phyloP scores from a whole-genome alignment of 345 rosid species.

The Punica granatum region DNA sequence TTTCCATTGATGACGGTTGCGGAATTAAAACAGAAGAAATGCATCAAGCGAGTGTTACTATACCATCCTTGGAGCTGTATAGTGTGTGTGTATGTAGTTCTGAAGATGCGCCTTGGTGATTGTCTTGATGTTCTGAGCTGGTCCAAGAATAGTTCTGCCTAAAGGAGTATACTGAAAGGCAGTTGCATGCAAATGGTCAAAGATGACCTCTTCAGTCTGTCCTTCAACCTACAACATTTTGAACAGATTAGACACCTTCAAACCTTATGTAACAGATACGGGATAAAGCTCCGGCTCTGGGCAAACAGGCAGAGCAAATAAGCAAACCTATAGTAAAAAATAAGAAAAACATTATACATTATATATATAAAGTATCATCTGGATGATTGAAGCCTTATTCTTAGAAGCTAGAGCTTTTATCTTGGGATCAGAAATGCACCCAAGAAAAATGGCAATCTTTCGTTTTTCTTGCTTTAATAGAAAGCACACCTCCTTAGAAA shows the following conservation, averaged over 20 bases:
- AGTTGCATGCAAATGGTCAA: conserved; percentile 94
- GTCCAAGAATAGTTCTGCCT: conserved; percentile 92
- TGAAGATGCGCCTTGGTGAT: conserved; percentile 74
- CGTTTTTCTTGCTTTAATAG: neutral
- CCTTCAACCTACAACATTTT: conserved; percentile 60
- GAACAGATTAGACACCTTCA: neutral
- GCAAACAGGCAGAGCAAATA: neutral
- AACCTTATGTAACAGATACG: neutral
- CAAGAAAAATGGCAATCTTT: neutral
- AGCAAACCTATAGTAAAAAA: neutral
- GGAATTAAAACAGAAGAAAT: neutral
- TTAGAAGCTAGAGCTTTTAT: neutral
- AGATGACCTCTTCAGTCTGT: conserved; percentile 91
- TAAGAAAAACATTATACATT: neutral
- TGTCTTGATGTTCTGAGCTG: conserved; percentile 72
- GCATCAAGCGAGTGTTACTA: neutral
- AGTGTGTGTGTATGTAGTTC: conserved; percentile 82
- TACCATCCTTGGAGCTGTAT: conserved; percentile 98
- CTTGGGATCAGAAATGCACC: neutral
- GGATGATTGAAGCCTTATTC: neutral
- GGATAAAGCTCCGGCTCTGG: neutral
- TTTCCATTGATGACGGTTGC: neutral
- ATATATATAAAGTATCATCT: neutral
- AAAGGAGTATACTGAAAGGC: conserved; percentile 91
- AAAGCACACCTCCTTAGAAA: neutral